These are phyloP conservation scores for Sanghuangporus baumii DNA, from an alignment of 1,284 basidiomycete species.

Conservation along the genomic window DNA sequence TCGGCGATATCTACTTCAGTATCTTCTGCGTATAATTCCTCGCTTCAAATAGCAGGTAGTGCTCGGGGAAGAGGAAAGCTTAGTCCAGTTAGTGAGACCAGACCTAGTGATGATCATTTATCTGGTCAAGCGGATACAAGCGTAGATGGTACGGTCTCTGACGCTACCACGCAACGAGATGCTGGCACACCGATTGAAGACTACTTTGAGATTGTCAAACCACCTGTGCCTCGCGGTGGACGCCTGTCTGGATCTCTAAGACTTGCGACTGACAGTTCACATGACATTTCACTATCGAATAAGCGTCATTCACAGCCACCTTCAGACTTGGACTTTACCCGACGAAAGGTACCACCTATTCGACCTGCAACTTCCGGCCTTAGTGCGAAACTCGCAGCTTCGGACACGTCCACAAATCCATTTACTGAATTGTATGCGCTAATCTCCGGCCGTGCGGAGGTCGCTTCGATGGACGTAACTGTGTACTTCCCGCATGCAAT, in stretches of 20 bases:
- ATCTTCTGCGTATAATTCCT: constrained; percentile 42
- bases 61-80: constrained; percentile 46
- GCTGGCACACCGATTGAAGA: constrained; percentile 24
- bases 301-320: neutral
- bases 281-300: constrained; percentile 13
- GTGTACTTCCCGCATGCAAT: constrained; percentile 87
- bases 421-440: constrained; percentile 79
- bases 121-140: neutral
- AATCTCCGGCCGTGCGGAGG: constrained; percentile 68
- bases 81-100: constrained; percentile 62
- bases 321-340: constrained; percentile 37
- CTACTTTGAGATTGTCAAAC: constrained; percentile 43
- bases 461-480: constrained; percentile 60
- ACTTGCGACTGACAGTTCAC: neutral
- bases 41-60: constrained; percentile 37
- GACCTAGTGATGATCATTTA: constrained; percentile 12
- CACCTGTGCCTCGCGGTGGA: constrained; percentile 19
- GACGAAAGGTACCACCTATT: constrained; percentile 40
- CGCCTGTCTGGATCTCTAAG: neutral
- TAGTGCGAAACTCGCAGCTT: constrained; percentile 56
- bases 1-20: constrained; percentile 38
- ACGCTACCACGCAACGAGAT: constrained; percentile 22
- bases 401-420: constrained; percentile 62
- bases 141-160: constrained; percentile 8
- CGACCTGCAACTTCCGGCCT: constrained; percentile 50